phyloP scores from a whole-genome alignment of 164 flowering plant species.

The Dillenia suffruticosa region DNA sequence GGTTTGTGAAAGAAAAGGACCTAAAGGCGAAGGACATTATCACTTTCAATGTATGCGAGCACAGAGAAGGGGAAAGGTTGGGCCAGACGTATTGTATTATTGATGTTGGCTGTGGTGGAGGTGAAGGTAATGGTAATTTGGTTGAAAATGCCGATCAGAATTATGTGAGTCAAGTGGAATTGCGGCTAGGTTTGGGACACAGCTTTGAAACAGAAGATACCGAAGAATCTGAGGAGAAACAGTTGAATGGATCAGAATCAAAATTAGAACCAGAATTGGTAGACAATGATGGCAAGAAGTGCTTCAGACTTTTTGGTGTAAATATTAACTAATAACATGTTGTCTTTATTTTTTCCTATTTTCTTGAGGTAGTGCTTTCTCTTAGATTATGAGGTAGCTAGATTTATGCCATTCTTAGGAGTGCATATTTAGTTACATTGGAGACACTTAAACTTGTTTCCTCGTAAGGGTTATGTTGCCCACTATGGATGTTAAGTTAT shows the following conservation, averaged over 20 bases:
- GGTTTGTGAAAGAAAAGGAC: slow-evolving; percentile 61
- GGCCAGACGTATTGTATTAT: slow-evolving; percentile 18
- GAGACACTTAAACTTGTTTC: no score
- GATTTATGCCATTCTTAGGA: background rate
- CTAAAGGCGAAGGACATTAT: slow-evolving; percentile 50
- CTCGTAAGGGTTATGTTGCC: background rate
- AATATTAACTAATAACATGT: slow-evolving; percentile 13
- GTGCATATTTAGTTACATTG: background rate
- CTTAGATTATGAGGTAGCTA: background rate
- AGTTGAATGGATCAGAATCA: slow-evolving; percentile 4
- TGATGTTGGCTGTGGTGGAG: slow-evolving; percentile 13
- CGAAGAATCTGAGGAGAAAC: slow-evolving; percentile 9
- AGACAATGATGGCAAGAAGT: slow-evolving; percentile 4
- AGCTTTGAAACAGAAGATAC: background rate
- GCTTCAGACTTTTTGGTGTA: slow-evolving; percentile 38
- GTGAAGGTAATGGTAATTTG: slow-evolving; percentile 3
- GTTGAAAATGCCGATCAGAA: background rate
- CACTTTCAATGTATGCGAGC: slow-evolving; percentile 34
- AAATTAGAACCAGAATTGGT: background rate
- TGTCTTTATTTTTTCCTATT: background rate
- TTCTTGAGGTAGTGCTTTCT: background rate
- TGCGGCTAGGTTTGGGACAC: slow-evolving; percentile 14
- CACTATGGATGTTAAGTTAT: background rate
- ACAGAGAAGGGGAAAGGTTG: slow-evolving; percentile 6
- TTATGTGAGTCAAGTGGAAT: slow-evolving; percentile 7